Evolutionary conservation across 805 yeast genomes (phyloP), one percentile per base, ranked within the genome.

Genomic region (Sugiyamaella boreocaroliniensis): DNA sequence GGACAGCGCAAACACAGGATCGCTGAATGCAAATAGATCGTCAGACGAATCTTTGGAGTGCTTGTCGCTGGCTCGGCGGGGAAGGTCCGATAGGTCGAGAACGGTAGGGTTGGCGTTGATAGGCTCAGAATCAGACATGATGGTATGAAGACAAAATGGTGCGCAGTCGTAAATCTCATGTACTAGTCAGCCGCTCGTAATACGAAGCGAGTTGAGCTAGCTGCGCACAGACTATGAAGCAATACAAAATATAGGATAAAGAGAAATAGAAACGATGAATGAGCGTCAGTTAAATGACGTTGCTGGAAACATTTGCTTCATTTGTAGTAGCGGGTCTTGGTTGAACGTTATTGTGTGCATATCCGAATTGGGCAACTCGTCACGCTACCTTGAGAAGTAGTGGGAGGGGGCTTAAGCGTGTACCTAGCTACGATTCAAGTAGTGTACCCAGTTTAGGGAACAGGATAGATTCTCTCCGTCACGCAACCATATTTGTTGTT

Each of bases 31-130:
- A 16, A 32, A 29, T 15, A 53, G 56, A 29, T 43, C 51, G 14
- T 58, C 58, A 15, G 61, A 14, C 16, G 40, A 41, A 19, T 40
- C 40, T 19, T 45, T 29, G 11, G 29, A 32, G 5, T 32, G 7
- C 10, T 22, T 14, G 43, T 43, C 40, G n/a, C 20, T 43, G n/a
- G 45, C 16, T 70, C 18, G 61, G 64, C 83, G 85, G 1, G 98
- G 97, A 22, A 92, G 78, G 51, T 81, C 78, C 29, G 83, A 79
- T 9, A 78, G 80, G 60, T 89, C 96, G 47, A 89, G 70, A 41
- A 92, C 82, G 32, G 84, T 82, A 19, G 99, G 99, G 65, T 89
- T 90, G 29, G 96, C 96, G 68, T 92, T 92, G 54, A 92, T 83
- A 16, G 85, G 85, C 53, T 88, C 96, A 1, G 89, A 74, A 90